A percentile compares a stretch with the other conserved stretches of the same genome.
Evolutionary conservation across 257 asterid species (phyloP).

Genomic region (Nicotiana tomentosiformis): DNA sequence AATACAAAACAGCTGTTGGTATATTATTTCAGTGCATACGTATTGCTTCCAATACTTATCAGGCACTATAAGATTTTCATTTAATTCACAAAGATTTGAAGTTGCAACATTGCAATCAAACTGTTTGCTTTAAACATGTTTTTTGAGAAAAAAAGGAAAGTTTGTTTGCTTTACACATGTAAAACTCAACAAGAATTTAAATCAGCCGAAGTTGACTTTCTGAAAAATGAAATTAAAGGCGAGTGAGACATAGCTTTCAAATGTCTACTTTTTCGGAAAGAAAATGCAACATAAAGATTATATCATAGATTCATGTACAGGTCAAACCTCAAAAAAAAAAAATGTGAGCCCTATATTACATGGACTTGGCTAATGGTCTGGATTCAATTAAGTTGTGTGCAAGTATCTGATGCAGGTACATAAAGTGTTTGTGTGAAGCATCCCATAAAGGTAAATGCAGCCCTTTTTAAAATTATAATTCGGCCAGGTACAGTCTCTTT

Average conservation of each 20-base stretch:
- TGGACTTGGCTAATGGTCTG: background rate
- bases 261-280: background rate
- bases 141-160: background rate
- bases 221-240: background rate
- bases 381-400: background rate
- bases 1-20: background rate
- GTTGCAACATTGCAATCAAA: background rate
- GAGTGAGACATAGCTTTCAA: background rate
- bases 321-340: background rate
- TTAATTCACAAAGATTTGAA: background rate
- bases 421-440: background rate
- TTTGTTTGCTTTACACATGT: background rate
- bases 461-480: background rate
- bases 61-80: background rate
- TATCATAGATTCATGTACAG: background rate
- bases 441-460: background rate
- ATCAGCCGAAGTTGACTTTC: background rate
- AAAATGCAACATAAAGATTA: background rate
- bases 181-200: background rate
- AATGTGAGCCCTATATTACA: background rate
- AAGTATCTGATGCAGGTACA: background rate
- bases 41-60: background rate
- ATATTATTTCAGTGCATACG: background rate
- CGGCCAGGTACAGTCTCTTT: background rate
- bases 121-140: background rate